Evolutionary conservation across 352 stramenopile genomes (phyloP), one percentile per base, ranked within the genome.

Genomic region (Plasmopara viticola): DNA sequence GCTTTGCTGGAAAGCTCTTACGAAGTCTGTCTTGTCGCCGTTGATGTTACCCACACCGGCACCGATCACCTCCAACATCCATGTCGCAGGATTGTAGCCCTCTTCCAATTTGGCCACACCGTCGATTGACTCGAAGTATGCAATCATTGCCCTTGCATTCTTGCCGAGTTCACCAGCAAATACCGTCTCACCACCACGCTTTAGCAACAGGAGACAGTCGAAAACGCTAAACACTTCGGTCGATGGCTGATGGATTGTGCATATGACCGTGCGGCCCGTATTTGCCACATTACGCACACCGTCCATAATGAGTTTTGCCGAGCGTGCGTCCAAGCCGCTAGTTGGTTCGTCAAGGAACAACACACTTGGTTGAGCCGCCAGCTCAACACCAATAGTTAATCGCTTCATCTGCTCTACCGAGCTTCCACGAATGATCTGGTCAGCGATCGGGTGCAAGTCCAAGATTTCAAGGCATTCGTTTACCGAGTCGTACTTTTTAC

Each of bases 1-100:
- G 37, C 70, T 74, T 12, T 38, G 30, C 12, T 49, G 48, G 51
- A 55, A 49, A 17, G 43, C 31, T 17, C 35, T 43, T 12, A 56
- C 40, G 33, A 56, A 49, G 8, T 47, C 42, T 4, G 42, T 47
- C n/a, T 35, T 47, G 42, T 47, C 42, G n/a, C 42, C 42, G 42
- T 47, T 47, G 42, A 20, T 47, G 39, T 44, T 44, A 15, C 39
- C 39, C 15, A 33, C 41, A 46, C 20, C 41, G 18, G 17, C 20
- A n/a, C 41, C 41, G 18, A 33, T 33, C 20, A 41, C 37, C 13
- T 41, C 37, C 13, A 41, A 15, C 37, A 41, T 41, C 37, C 37
- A 41, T 9, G 37, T 41, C 13, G 37, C 37, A 41, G 37, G 37
- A 17, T 41, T 41, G 37, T 41, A 41, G 14, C 18, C 13, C 7